Conservation (phyloP, 2,329 filamentous ascomycete genomes). For the Elsinoe australis region DNA sequence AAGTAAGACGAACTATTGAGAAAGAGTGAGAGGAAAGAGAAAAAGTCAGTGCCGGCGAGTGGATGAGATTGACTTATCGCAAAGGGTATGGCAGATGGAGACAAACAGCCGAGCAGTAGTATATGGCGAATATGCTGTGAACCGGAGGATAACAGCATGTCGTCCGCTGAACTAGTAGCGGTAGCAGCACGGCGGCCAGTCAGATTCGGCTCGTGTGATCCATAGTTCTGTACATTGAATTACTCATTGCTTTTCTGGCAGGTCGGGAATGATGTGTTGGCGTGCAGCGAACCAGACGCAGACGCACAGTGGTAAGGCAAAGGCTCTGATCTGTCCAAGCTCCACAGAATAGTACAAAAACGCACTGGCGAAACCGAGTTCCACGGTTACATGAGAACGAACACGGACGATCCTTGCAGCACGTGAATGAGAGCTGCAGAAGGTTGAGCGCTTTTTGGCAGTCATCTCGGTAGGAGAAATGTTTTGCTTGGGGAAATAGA, state of each 20-base stretch:
- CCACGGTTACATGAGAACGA: constrained; percentile 9
- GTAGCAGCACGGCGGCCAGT: constrained; percentile 11
- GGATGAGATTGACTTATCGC: constrained; percentile 16
- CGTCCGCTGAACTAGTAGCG: constrained; percentile 8
- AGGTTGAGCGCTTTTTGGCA: constrained; percentile 13
- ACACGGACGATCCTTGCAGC: constrained; percentile 13
- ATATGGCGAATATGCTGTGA: constrained; percentile 15
- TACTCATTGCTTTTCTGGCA: constrained; percentile 18
- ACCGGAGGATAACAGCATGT: constrained; percentile 15
- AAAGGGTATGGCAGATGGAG: neutral
- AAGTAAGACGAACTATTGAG: constrained; percentile 12
- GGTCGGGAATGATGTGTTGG: constrained; percentile 18
- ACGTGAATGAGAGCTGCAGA: constrained; percentile 9
- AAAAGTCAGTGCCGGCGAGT: constrained; percentile 3
- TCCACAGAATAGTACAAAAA: constrained; percentile 15
- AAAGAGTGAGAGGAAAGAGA: constrained; percentile 1
- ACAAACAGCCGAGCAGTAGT: constrained; percentile 14
- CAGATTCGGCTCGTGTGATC: constrained; percentile 17
- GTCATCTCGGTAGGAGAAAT: constrained; percentile 16
- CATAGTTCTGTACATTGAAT: constrained; percentile 12
- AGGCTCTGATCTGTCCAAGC: constrained; percentile 17
- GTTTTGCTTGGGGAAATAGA: constrained; percentile 12
- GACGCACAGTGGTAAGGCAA: constrained; percentile 14
- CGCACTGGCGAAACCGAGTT: constrained; percentile 7
- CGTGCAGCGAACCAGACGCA: constrained; percentile 17